Evolutionary conservation across 331 rosid species (phyloP).

Genomic region (Spiraea crenata): DNA sequence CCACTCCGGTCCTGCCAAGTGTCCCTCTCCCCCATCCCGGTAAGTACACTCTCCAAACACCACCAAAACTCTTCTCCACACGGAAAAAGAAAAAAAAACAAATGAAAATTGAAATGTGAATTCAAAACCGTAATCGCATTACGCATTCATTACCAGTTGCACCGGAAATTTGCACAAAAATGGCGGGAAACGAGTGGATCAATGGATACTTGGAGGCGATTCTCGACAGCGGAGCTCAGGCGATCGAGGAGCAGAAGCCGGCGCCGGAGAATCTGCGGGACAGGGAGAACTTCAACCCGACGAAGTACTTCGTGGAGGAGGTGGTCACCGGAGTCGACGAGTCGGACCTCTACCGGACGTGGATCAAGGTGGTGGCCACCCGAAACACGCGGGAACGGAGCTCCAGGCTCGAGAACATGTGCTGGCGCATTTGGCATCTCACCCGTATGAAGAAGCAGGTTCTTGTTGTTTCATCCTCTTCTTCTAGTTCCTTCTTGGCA

Average conservation of each 20-base stretch:
- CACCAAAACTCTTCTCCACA: background rate
- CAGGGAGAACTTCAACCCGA: conserved; percentile 73
- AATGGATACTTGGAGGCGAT: conserved; percentile 92
- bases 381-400: conserved; percentile 87
- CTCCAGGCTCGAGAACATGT: conserved; percentile 93
- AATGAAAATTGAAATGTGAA: background rate
- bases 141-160: background rate
- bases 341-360: conserved; percentile 82
- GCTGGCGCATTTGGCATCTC: conserved; percentile 99
- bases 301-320: conserved; percentile 90
- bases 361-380: conserved; percentile 95
- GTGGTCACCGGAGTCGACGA: conserved; percentile 89
- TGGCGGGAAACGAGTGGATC: conserved; percentile 98
- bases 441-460: conserved; percentile 96
- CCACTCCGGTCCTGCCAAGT: conserved; percentile 28
- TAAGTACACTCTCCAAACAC: background rate
- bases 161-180: background rate
- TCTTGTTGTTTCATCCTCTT: conserved; percentile 4
- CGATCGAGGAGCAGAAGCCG: conserved; percentile 71
- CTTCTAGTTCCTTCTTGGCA: too few relatives aligned
- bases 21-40: conserved; percentile 21
- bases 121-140: background rate
- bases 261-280: conserved; percentile 50
- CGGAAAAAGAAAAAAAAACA: background rate
- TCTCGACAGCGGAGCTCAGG: conserved; percentile 67